Evolutionary conservation across 768 basidiomycete species (phyloP).

Genomic region (Cyathus striatus): DNA sequence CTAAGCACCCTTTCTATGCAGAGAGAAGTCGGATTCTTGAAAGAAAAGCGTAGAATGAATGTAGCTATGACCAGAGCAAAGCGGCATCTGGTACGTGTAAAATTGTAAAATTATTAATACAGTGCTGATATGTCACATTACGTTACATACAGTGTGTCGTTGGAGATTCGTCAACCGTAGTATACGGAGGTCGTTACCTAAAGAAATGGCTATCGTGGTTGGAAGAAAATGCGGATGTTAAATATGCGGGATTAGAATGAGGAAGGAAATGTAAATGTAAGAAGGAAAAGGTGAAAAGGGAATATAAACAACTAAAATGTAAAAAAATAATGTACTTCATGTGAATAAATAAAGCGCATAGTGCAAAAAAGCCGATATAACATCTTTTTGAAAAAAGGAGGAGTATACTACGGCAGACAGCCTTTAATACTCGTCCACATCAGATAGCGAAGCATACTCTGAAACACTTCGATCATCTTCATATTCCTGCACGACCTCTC

Average conservation of each 20-base stretch:
- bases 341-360: conserved; percentile 1
- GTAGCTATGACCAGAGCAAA: conserved; percentile 92
- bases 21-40: conserved; percentile 92
- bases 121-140: not conserved
- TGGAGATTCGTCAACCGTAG: conserved; percentile 90
- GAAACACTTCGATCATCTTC: conserved; percentile 71
- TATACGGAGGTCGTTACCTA: conserved; percentile 78
- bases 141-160: conserved; percentile 65
- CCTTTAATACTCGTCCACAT: conserved; percentile 68
- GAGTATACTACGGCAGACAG: too few species aligned
- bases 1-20: conserved; percentile 19
- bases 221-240: conserved; percentile 85
- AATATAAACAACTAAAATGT: not conserved
- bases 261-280: too few species aligned
- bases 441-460: conserved; percentile 75
- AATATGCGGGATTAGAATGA: conserved; percentile 70
- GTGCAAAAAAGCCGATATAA: conserved; percentile 3
- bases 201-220: conserved; percentile 91
- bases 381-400: too few species aligned
- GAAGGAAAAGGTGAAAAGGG: too few species aligned
- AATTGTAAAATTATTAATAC: conserved; percentile 1
- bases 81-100: conserved; percentile 70
- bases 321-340: not conserved
- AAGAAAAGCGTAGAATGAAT: conserved; percentile 88
- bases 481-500: conserved; percentile 78